Evolutionary conservation across 345 rosid species (phyloP), one percentile per base, ranked within the genome.

Genomic region (Reutealis trisperma): DNA sequence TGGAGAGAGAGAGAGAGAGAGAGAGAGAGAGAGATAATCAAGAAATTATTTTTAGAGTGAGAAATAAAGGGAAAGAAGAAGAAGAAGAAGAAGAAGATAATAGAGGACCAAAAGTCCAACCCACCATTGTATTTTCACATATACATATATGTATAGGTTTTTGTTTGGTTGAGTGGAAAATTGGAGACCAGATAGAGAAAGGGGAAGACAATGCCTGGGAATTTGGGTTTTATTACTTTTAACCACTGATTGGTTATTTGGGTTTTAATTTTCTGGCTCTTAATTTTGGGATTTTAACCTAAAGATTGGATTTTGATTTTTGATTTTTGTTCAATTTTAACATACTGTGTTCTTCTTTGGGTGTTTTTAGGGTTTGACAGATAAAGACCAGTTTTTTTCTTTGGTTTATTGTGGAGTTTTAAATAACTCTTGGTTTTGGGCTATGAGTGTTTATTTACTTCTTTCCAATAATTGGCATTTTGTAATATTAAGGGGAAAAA

Each of bases 41-140:
- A 64, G 57, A 51, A 25, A 71, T 75, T 57, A 66, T 34, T 22
- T 68, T 60, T 59, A 67, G 63, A 76, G 27, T 59, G 67, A 76
- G 41, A 37, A 12, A 25, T 7, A 69, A 47, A 42, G 7, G 70
- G n/a, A 52, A 72, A 64, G 41, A 59, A 44, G 49, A 34, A 75
- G 66, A 30, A 69, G 60, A 44, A 37, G 63, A 59, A 44, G 49
- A 34, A 75, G 66, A 30, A 69, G 60, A 44, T 22, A 57, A 79
- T 27, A 68, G 70, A 78, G 79, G 80, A 76, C 80, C 74, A 45
- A 45, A 64, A 75, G 66, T 80, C 85, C 83, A 63, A 81, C 37
- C 71, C 81, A 83, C 70, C 76, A 54, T 75, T 75, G 19, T 34
- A 41, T 66, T 25, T 25, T 24, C 18, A 55, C 9, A 58, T 59